Base-by-base conservation (phyloP, 106 monocot species). In the Phalaenopsis aphrodite region DNA sequence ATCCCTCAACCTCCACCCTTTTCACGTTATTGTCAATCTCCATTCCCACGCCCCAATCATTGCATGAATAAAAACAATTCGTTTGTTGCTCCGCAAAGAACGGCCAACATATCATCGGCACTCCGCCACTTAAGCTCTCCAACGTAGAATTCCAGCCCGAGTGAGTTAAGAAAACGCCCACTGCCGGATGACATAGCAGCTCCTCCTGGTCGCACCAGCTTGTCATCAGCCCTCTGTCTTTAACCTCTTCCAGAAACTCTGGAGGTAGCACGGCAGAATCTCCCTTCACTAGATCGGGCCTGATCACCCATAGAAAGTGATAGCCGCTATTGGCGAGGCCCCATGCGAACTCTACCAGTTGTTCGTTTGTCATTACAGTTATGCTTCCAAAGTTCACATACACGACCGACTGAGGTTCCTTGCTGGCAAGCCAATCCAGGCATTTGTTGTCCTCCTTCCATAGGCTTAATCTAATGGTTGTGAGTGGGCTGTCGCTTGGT, bases 31-130 rank as follows among this genome's bases (percentile, higher is more conserved):
- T 64, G 41, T 88, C 80, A 24, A 91, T 81, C 86, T 88, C 86
- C 85, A 88, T 77, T 2, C 91, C 91, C 2, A 88, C 55, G 3
- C 84, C 88, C 88, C 88, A 91, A 66, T 88, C 86, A 1, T 42
- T 79, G 81, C 88, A 87, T 5, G 41, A 43, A 41, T 82, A 86
- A 14, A 75, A 17, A 39, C 90, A 87, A 55, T 90, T 87, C 0
- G 85, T 87, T 55, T 83, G 90, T 46, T 90, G 90, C n/a, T 91
- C 86, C 0, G 82, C 90, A 45, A 75, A 75, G 74, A 75, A 75
- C 43, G 74, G 74, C 45, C 74, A 75, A 12, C 74, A 75, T 5
- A 75, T 45, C 74, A 75, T 75, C 17, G 74, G 74, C 42, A 75
- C 74, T 18, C 74, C 74, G 6, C 45, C 45, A 21, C n/a, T 9